phyloP scores from a whole-genome alignment of 148 eudicot species.

The Silene latifolia region DNA sequence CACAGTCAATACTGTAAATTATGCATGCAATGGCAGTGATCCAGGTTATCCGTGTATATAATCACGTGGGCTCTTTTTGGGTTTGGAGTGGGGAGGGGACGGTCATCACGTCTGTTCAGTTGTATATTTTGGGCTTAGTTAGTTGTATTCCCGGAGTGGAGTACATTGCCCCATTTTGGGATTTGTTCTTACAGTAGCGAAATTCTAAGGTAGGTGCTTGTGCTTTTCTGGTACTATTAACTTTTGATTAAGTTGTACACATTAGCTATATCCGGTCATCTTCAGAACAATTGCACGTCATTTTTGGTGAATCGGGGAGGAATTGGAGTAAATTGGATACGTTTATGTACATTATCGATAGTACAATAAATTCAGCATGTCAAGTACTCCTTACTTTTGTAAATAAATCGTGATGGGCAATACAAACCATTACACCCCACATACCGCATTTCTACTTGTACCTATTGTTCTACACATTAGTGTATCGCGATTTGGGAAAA shows the following conservation, averaged over 20 bases:
- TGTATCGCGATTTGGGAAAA: background rate
- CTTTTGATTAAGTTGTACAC: background rate
- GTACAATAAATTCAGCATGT: background rate
- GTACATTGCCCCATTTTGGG: constrained; percentile 24
- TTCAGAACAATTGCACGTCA: background rate
- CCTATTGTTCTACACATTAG: background rate
- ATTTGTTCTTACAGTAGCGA: background rate
- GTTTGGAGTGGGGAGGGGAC: background rate
- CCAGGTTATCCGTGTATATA: background rate
- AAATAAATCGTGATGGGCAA: too few relatives aligned
- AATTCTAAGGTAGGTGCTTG: background rate
- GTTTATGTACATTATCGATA: background rate
- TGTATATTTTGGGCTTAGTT: background rate
- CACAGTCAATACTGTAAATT: background rate
- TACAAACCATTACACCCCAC: background rate
- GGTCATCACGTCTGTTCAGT: background rate
- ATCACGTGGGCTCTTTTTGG: constrained; percentile 8
- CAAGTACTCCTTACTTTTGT: too few relatives aligned
- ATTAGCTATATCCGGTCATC: background rate
- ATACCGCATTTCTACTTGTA: background rate
- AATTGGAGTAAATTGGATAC: background rate
- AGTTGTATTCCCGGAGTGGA: background rate
- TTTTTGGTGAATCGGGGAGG: background rate
- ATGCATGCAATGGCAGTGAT: background rate
- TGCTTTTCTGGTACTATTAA: background rate